Conservation (phyloP, 2,329 filamentous ascomycete genomes). For the Scedosporium minutisporum region DNA sequence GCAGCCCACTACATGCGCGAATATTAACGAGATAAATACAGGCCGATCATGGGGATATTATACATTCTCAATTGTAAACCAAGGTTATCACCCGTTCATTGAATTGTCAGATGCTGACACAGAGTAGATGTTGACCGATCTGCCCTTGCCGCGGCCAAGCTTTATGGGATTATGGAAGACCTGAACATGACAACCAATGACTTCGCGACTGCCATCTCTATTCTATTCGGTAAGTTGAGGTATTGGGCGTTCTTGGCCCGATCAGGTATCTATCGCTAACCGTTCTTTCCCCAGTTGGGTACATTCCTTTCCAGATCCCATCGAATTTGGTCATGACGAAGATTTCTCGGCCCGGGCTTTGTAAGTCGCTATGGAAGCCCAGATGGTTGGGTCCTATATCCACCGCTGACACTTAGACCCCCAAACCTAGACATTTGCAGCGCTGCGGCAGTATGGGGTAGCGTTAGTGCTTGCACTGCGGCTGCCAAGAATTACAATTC, state of each 20-base stretch:
- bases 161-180: slow-evolving; percentile 29
- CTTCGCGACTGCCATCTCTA: slow-evolving; percentile 29
- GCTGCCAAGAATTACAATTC: slow-evolving; percentile 21
- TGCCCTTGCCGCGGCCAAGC: slow-evolving; percentile 26
- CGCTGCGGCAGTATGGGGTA: slow-evolving; percentile 31
- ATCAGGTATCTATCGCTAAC: too few relatives aligned
- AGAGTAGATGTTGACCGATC: slow-evolving; percentile 23
- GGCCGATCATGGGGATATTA: slow-evolving; percentile 20
- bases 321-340: slow-evolving; percentile 39
- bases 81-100: background rate
- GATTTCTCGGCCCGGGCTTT: slow-evolving; percentile 30
- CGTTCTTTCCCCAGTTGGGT: slow-evolving; percentile 22
- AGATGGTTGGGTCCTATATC: too few relatives aligned
- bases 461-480: slow-evolving; percentile 29
- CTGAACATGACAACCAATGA: slow-evolving; percentile 24
- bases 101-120: background rate
- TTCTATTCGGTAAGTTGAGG: slow-evolving; percentile 24
- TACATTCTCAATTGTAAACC: slow-evolving; percentile 26
- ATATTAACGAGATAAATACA: background rate
- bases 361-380: slow-evolving; percentile 20
- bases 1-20: background rate
- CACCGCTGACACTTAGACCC: too few relatives aligned
- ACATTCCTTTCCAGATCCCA: slow-evolving; percentile 36
- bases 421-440: slow-evolving; percentile 15
- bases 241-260: too few relatives aligned